Percentiles rank a stretch among this genome's conserved stretches.
Evolutionary conservation across 306 rosid genomes (phyloP).

Genomic region (Cicer bijugum): DNA sequence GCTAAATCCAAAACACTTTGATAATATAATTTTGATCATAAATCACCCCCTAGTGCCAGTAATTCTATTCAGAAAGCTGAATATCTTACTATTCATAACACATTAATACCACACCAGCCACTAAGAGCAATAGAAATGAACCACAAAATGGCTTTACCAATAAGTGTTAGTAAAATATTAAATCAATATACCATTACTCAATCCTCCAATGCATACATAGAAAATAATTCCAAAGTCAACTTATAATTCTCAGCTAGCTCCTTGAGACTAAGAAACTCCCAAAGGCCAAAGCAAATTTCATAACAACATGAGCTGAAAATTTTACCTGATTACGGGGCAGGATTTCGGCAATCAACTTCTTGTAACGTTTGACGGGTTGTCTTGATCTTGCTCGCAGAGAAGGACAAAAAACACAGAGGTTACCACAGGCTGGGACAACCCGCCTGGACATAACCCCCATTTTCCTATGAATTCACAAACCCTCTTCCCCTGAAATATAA

Average conservation of each 20-base stretch:
- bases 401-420: slow-evolving; percentile 97
- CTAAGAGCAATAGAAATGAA: slow-evolving; percentile 26
- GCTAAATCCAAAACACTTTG: slow-evolving; percentile 24
- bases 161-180: slow-evolving; percentile 37
- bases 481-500: slow-evolving; percentile 47
- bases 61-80: slow-evolving; percentile 30
- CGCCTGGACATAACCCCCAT: slow-evolving; percentile 99
- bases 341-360: slow-evolving; percentile 79
- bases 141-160: slow-evolving; percentile 14
- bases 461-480: slow-evolving; percentile 48
- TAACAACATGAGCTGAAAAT: slow-evolving; percentile 29
- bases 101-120: not conserved
- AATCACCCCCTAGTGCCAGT: slow-evolving; percentile 9
- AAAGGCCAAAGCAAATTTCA: not conserved
- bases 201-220: slow-evolving; percentile 18
- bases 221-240: slow-evolving; percentile 2
- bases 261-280: slow-evolving; percentile 14
- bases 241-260: not conserved
- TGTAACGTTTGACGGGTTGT: slow-evolving; percentile 96
- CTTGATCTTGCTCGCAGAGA: slow-evolving; percentile 94
- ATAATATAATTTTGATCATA: slow-evolving; percentile 21
- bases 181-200: slow-evolving; percentile 18
- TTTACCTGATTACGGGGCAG: slow-evolving; percentile 86
- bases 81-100: slow-evolving; percentile 14
- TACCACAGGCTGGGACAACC: slow-evolving; percentile 95